Percentiles rank a stretch among this genome's conserved stretches.
Conservation (phyloP, 345 rosid genomes). For the Salix exigua region DNA sequence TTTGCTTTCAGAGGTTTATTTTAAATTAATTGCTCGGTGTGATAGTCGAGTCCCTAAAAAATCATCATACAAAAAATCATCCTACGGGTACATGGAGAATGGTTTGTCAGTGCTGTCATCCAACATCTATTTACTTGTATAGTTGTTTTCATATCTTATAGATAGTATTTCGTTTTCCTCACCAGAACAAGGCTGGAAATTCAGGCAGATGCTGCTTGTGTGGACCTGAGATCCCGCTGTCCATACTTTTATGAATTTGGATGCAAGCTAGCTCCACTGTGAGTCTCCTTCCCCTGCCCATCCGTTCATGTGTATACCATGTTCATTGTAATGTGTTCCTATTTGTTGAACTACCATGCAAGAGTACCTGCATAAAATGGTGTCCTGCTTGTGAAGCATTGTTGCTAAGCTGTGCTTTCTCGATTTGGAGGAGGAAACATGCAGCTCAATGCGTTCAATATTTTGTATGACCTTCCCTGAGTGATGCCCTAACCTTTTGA, state of each 20-base stretch:
- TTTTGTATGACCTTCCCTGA: neutral
- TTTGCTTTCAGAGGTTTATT: neutral
- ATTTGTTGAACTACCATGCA: neutral
- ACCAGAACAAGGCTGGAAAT: slow-evolving; percentile 74
- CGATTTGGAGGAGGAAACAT: neutral
- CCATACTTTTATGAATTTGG: slow-evolving; percentile 80
- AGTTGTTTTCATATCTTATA: neutral
- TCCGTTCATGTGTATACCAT: neutral
- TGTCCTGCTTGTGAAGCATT: neutral
- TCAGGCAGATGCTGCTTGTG: slow-evolving; percentile 85
- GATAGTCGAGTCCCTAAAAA: neutral
- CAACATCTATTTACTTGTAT: neutral
- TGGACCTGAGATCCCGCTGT: slow-evolving; percentile 74
- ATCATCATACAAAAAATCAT: neutral
- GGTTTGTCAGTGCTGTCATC: neutral
- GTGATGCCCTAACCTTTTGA: neutral
- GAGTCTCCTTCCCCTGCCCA: slow-evolving; percentile 30
- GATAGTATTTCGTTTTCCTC: neutral
- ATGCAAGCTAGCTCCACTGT: slow-evolving; percentile 80
- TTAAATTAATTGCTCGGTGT: neutral
- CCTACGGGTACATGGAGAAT: neutral
- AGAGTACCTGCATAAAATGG: neutral
- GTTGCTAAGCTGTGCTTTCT: neutral
- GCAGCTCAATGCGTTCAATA: neutral
- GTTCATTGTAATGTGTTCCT: neutral